Base-by-base conservation (phyloP, 2,329 filamentous ascomycete species). In the Capronia epimyces region DNA sequence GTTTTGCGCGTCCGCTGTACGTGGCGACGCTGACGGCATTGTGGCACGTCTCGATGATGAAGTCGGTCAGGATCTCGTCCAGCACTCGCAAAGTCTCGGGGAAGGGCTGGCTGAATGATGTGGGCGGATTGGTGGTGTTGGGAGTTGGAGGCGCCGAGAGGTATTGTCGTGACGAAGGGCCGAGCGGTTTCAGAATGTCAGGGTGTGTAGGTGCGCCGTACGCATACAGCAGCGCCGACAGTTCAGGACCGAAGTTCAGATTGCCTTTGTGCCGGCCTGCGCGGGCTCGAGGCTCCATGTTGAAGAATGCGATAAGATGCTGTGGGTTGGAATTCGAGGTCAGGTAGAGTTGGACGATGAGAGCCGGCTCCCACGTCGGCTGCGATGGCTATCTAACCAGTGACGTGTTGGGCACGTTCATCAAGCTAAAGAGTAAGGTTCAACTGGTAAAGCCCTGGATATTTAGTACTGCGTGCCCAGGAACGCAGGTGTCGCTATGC, bases 41-140 rank as follows among this genome's bases (percentile, higher is more conserved):
- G 73, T 95, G 93, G 70, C 87, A 91, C 48, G 93, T 84, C 67
- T 93, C 89, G 66, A 95, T 89, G 67, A 97, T 88, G 75, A 95
- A 96, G 74, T 97, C 93, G 56, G 90, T 95, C 55, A 95, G 82
- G 62, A 97, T 91, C 72, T 96, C 90, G 75, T 97, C 93, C 44
- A 97, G 83, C 45, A 91, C 81, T 55, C 86, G 83, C 53, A 95
- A 79, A 8, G 90, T 96, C 66, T 89, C 82, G 15, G 87, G 83
- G 21, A 97, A 83, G 1, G 89, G 87, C 68, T 83, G 87, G 65
- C 93, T 83, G 53, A 91, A 80, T 61, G 83, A 79, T 59, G 81
- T 77, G 46, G 90, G 86, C 87, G 66, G 10, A 37, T 49, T 18
- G 36, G 18, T 24, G 50, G 50, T 58, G 59, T 60, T 58, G 29